These are phyloP conservation scores for Trichoderma asperelloides DNA, from an alignment of 495 filamentous ascomycete genomes.

Conservation along the genomic window DNA sequence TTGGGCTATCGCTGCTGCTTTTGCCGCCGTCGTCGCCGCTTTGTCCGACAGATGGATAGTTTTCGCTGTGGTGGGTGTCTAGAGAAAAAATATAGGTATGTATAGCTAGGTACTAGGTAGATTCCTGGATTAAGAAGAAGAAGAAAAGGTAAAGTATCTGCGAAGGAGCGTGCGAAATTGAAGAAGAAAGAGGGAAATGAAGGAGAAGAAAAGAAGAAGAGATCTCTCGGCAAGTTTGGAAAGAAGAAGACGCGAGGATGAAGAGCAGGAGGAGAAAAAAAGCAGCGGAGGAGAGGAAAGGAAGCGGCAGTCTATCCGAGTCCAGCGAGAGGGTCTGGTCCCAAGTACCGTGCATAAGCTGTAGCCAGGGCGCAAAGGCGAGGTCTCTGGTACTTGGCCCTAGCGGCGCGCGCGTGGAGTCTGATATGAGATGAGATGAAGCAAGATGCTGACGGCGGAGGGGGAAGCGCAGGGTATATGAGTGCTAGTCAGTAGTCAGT, in stretches of 20 bases:
- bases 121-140: neutral
- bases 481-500: no score
- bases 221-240: neutral
- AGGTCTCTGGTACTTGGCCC: neutral
- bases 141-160: neutral
- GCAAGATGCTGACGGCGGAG: neutral
- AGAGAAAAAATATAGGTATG: neutral
- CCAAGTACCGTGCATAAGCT: neutral
- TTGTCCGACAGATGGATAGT: neutral
- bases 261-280: neutral
- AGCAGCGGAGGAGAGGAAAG: neutral
- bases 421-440: conserved; percentile 1
- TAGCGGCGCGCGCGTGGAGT: neutral
- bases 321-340: neutral
- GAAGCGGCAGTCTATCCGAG: neutral
- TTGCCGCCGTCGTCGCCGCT: neutral
- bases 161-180: neutral
- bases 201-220: neutral
- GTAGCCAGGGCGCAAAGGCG: neutral
- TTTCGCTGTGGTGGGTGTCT: neutral
- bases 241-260: neutral
- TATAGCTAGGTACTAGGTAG: no score
- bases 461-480: neutral
- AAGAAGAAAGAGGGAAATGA: neutral
- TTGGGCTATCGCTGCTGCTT: neutral